Percentiles rank a stretch among this genome's conserved stretches.
phyloP scores from a whole-genome alignment of 805 yeast species.

The Yamadazyma paraphyllophila region DNA sequence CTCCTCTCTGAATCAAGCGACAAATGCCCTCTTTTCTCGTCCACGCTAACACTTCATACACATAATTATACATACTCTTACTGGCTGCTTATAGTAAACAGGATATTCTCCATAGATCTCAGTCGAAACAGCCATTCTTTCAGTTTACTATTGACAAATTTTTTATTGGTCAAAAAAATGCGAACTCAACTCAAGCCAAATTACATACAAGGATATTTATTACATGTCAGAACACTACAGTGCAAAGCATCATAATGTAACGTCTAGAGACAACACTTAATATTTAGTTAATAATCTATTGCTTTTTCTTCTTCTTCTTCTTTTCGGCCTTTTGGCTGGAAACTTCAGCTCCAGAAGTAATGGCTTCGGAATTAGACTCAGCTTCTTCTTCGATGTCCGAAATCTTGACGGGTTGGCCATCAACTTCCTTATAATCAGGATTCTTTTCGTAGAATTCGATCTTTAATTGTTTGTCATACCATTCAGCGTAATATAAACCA shows the following conservation, averaged over 20 bases:
- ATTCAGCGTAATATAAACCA: slow-evolving; percentile 84
- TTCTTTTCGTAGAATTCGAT: slow-evolving; percentile 30
- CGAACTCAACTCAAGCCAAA: not conserved
- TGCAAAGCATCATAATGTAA: no score
- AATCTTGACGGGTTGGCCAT: slow-evolving; percentile 13
- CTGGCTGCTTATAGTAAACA: slow-evolving; percentile 57
- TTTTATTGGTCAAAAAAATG: slow-evolving; percentile 14
- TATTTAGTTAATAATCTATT: not conserved
- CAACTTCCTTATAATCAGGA: slow-evolving; percentile 18
- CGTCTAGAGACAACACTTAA: no score
- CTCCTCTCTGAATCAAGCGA: no score
- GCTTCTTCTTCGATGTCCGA: slow-evolving; percentile 15
- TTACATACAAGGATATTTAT: not conserved
- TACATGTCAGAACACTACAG: no score
- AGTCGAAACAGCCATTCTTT: slow-evolving; percentile 27
- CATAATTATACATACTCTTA: slow-evolving; percentile 48
- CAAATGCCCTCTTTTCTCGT: no score
- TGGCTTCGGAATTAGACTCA: slow-evolving; percentile 11
- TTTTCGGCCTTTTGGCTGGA: slow-evolving; percentile 16
- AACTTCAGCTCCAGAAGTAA: slow-evolving; percentile 11
- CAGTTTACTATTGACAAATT: slow-evolving; percentile 9
- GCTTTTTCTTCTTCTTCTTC: slow-evolving; percentile 14
- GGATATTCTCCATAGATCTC: slow-evolving; percentile 53
- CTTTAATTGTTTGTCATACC: slow-evolving; percentile 46
- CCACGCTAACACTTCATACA: not conserved